These are phyloP conservation scores for Suillus americanus DNA, from an alignment of 768 basidiomycete genomes.

Conservation along the genomic window DNA sequence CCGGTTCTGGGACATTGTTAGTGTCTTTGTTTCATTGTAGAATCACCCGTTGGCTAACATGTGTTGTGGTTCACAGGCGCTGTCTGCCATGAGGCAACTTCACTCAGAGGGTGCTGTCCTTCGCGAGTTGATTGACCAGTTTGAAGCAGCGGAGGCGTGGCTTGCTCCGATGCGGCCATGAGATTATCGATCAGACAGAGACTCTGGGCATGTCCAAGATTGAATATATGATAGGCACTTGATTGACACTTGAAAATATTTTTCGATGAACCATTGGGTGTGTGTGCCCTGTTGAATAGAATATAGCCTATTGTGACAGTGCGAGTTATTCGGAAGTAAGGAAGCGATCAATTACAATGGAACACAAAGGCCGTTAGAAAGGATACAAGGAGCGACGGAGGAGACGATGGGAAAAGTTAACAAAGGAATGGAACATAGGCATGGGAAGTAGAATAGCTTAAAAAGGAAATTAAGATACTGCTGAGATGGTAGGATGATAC, in stretches of 20 bases:
- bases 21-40: slow-evolving; percentile 34
- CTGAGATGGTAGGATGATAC: slow-evolving; percentile 2
- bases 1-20: slow-evolving; percentile 97
- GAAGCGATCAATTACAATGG: slow-evolving; percentile 7
- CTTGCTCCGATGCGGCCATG: slow-evolving; percentile 87
- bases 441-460: slow-evolving; percentile 8
- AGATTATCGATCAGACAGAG: slow-evolving; percentile 24
- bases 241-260: slow-evolving; percentile 3
- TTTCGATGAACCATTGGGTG: not conserved
- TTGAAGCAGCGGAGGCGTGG: slow-evolving; percentile 95
- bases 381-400: slow-evolving; percentile 14
- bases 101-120: slow-evolving; percentile 79
- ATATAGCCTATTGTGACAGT: slow-evolving; percentile 4
- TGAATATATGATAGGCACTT: not conserved
- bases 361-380: slow-evolving; percentile 5
- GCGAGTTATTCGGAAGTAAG: slow-evolving; percentile 7
- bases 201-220: too few species aligned
- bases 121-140: slow-evolving; percentile 90
- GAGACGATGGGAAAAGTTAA: slow-evolving; percentile 21
- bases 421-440: slow-evolving; percentile 10
- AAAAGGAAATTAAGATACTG: slow-evolving; percentile 8
- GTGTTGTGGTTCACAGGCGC: slow-evolving; percentile 48
- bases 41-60: slow-evolving; percentile 21
- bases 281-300: not conserved
- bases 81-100: slow-evolving; percentile 88